Base-by-base conservation (phyloP, 805 yeast species). In the Candida chauliodis region DNA sequence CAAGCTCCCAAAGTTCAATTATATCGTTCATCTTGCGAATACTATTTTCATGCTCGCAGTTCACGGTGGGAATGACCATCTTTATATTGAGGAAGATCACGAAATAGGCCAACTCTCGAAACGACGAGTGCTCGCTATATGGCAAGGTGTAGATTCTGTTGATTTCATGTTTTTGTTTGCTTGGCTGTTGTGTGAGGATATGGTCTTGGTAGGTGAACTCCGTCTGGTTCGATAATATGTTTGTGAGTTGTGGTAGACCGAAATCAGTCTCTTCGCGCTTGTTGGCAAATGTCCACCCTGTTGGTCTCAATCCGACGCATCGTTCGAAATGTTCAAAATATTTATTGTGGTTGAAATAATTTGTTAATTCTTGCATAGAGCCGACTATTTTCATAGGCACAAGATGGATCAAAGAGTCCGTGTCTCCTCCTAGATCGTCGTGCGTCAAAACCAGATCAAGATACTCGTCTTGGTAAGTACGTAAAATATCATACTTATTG, bases 101-200 rank as follows among this genome's bases (percentile, higher is more conserved):
- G 53, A 91, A 86, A 38, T 73, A 70, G 9, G 81, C 70, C 26
- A 93, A 66, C 51, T 93, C 99, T 26, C 84, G 65, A 51, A 80
- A 91, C 41, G 95, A 86, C 8, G 96, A 87, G 61, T 93, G 99
- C 54, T 93, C 99, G 52, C 95, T 83, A 53, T 93, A 93, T 0
- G 99, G 98, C 1, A 90, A 75, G 8, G 73, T 58, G 48, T 81
- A 80, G 1, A 78, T 65, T 33, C 79, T 73, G 36, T 49, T 55
- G 11, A 60, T 44, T 6, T 58, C 44, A 24, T 43, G 44, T 6
- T 46, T 42, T 28, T 43, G 50, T 5, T 49, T 41, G 14, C 38
- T 25, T 1, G 55, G 49, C 10, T 41, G 34, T 43, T 65, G 71
- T 10, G 53, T 51, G 23, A 65, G 42, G n/a, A 68, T 54, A 43